Evolutionary conservation across 768 basidiomycete species (phyloP), one percentile per base, ranked within the genome.

Genomic region (Leccinum disarticulatum): DNA sequence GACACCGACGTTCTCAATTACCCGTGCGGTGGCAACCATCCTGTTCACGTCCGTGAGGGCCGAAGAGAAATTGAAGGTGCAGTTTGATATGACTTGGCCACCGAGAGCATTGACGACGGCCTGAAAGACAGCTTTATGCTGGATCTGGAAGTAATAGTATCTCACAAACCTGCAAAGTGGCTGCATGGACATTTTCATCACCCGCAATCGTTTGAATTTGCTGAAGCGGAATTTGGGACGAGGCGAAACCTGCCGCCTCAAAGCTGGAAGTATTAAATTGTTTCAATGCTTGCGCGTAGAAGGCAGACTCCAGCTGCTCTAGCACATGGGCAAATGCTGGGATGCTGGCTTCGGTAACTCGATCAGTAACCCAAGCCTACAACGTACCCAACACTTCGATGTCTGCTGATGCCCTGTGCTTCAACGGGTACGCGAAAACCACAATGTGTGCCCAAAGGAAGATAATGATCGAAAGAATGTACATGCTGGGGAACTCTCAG

Each of bases 1-100:
- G 38, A 92, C 89, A 56, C 92, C 92, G 46, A 90, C 79, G 57
- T 83, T 79, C 76, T 94, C 92, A 19, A 94, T 82, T 0, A 87
- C 77, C 60, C 91, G 90, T 1, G 91, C 92, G 10, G 80, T 80
- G 1, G 83, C 77, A 30, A 84, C 81, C 88, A 91, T 90, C 14
- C 85, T 87, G 4, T 80, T 33, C 38, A 92, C 90, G 69, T 87
- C 83, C 1, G 77, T 81, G 52, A 93, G 76, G 0, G 76, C 88
- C 2, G 77, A 73, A 56, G 78, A 77, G 63, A 94, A 91, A 66
- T 88, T 80, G 78, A 91, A 93, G 35, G 74, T 70, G 78, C 91
- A 93, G 27, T 70, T 76, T 13, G 77, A 76, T 55, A 89, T 74
- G 5, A 88, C 81, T 17, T 66, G 48, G 41, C 73, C 81, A 31